Percentiles rank a stretch among this genome's conserved stretches.
phyloP scores from a whole-genome alignment of 495 filamentous ascomycete genomes.

The Aspergillus ostianus region DNA sequence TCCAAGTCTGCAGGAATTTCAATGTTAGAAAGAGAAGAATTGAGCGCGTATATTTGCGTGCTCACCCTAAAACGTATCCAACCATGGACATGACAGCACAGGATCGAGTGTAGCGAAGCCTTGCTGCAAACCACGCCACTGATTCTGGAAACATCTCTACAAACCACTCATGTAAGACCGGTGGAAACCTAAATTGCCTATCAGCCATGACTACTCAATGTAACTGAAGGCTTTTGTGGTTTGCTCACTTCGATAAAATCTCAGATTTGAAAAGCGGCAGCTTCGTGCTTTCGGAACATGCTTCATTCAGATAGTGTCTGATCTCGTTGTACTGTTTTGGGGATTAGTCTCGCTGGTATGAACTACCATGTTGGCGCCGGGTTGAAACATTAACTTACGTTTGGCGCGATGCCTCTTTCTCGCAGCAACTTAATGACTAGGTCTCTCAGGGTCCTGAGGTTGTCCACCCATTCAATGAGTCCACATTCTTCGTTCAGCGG shows the following conservation, averaged over 20 bases:
- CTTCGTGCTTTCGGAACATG: conserved; percentile 53
- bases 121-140: conserved; percentile 83
- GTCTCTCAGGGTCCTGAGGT: conserved; percentile 88
- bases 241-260: conserved; percentile 50
- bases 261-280: conserved; percentile 66
- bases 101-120: conserved; percentile 88
- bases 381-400: conserved; percentile 28
- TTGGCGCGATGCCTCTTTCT: conserved; percentile 61
- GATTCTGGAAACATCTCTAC: conserved; percentile 91
- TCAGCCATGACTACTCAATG: conserved; percentile 13
- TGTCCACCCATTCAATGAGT: conserved; percentile 98
- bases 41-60: not conserved
- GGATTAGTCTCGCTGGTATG: conserved; percentile 5
- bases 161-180: conserved; percentile 92
- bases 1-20: conserved; percentile 57
- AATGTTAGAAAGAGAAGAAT: not conserved
- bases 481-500: conserved; percentile 97
- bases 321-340: conserved; percentile 56
- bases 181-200: conserved; percentile 56
- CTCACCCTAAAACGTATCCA: conserved; percentile 80
- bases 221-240: not conserved
- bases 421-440: conserved; percentile 79
- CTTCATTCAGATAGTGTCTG: conserved; percentile 55
- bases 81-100: conserved; percentile 98
- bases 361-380: not conserved